phyloP scores from a whole-genome alignment of 192 early-diverging fungal genomes.

The Coemansia sp. region DNA sequence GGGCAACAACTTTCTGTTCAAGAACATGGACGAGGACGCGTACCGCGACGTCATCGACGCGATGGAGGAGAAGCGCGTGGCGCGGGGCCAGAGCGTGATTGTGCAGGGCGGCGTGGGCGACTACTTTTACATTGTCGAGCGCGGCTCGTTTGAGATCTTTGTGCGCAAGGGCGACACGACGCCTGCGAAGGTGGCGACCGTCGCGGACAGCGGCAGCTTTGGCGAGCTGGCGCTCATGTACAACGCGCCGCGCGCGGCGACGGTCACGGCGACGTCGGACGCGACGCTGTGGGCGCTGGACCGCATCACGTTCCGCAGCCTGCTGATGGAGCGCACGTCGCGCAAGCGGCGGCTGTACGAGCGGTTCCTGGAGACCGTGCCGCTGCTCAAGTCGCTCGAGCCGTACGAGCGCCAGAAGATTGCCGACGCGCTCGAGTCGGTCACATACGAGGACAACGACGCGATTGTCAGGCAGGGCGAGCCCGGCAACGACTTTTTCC shows the following conservation, averaged over 20 bases:
- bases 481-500: conserved; percentile 89
- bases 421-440: conserved; percentile 95
- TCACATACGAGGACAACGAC: conserved; percentile 80
- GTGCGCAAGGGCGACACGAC: conserved; percentile 64
- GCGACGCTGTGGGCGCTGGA: conserved; percentile 95
- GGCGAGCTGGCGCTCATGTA: conserved; percentile 99
- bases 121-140: conserved; percentile 98
- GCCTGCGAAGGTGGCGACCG: conserved; percentile 73
- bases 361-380: conserved; percentile 90
- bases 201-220: conserved; percentile 87
- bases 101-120: conserved; percentile 95
- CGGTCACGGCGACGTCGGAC: conserved; percentile 82
- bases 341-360: conserved; percentile 97
- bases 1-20: conserved; percentile 90
- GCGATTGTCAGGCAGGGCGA: conserved; percentile 91
- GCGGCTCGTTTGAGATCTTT: conserved; percentile 88
- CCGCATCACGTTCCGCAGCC: conserved; percentile 93
- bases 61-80: conserved; percentile 88
- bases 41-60: conserved; percentile 92
- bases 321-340: conserved; percentile 97
- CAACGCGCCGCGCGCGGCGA: conserved; percentile 96
- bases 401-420: conserved; percentile 98
- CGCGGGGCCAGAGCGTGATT: conserved; percentile 72
- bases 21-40: conserved; percentile 93
- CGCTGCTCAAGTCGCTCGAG: conserved; percentile 82